These are phyloP conservation scores for Cercospora zeina DNA, from an alignment of 2,329 filamentous ascomycete genomes.

Conservation along the genomic window DNA sequence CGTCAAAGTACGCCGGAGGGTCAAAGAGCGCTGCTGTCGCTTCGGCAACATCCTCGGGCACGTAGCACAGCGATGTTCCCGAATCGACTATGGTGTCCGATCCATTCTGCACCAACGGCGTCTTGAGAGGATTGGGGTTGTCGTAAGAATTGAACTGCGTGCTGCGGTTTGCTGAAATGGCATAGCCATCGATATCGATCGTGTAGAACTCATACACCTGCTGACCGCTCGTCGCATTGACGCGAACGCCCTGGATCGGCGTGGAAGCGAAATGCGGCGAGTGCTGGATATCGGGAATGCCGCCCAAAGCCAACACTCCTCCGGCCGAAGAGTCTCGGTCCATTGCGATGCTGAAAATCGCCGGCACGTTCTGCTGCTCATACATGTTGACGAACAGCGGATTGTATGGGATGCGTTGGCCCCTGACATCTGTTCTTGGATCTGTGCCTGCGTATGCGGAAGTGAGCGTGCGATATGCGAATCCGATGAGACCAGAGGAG, in stretches of 20 bases:
- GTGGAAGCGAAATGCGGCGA: slow-evolving; percentile 40
- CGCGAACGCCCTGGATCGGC: slow-evolving; percentile 39
- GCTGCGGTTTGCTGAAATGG: slow-evolving; percentile 27
- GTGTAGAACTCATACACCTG: slow-evolving; percentile 45
- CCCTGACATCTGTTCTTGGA: slow-evolving; percentile 28
- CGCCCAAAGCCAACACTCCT: slow-evolving; percentile 53
- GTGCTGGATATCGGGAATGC: slow-evolving; percentile 49
- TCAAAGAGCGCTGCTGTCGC: slow-evolving; percentile 46
- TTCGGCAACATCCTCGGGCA: slow-evolving; percentile 43
- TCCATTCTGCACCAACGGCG: slow-evolving; percentile 30
- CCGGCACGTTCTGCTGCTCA: slow-evolving; percentile 45
- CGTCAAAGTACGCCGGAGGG: slow-evolving; percentile 45
- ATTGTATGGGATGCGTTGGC: slow-evolving; percentile 44
- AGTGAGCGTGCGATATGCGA: slow-evolving; percentile 54
- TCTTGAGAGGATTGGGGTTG: slow-evolving; percentile 28
- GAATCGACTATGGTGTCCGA: slow-evolving; percentile 50
- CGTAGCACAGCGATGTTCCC: slow-evolving; percentile 47
- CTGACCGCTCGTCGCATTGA: slow-evolving; percentile 33
- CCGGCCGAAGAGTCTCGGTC: slow-evolving; percentile 39
- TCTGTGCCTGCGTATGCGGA: slow-evolving; percentile 42
- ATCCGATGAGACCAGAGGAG: slow-evolving; percentile 53
- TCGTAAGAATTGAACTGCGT: slow-evolving; percentile 33
- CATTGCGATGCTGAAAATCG: slow-evolving; percentile 54
- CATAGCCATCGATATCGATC: slow-evolving; percentile 41
- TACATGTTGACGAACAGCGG: slow-evolving; percentile 56